Evolutionary conservation across 1,284 basidiomycete species (phyloP), one percentile per base, ranked within the genome.

Genomic region (Trichosporon sp.): DNA sequence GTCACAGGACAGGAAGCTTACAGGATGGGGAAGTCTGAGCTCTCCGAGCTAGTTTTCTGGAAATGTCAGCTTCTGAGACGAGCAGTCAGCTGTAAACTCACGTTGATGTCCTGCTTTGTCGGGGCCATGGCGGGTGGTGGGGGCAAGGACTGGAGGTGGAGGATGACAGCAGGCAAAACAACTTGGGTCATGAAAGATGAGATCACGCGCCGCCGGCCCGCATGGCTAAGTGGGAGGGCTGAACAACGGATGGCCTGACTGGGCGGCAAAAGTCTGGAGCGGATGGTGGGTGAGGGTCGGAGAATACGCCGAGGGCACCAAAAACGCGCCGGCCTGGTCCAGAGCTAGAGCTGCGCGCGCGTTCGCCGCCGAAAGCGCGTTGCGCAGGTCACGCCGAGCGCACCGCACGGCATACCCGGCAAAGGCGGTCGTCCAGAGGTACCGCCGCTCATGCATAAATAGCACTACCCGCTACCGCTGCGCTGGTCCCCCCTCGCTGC

Each of bases 101-200:
- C 82, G 73, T 84, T 84, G 73, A 84, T 80, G 56, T 84, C 83
- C 67, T 80, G 76, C 68, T 84, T 84, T 42, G 82, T 70, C 47
- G 77, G 74, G 4, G 56, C 56, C 77, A 78, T 78, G 64, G n/a
- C 70, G 69, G 32, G 51, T 15, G 35, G 25, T 12, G 21, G 6
- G 44, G 13, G 2, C 34, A 62, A 25, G 56, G 13, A 34, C 29
- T 32, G 56, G 18, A 60, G 56, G 56, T 44, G 34, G 68, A 66
- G 29, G 47, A 32, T 8, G 34, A 32, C 47, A 23, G 38, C 25
- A 3, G 34, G 60, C 31, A 38, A 38, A 60, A 66, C 65, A 62
- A 29, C 25, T 9, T 35, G 12, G 31, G 23, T 21, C 51, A 58
- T 53, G 21, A 25, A 62, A 32, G 47, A 62, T 60, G 56, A 60